These are phyloP conservation scores for Mortierella sp. DNA, from an alignment of 371 early-diverging fungal species.

Conservation along the genomic window DNA sequence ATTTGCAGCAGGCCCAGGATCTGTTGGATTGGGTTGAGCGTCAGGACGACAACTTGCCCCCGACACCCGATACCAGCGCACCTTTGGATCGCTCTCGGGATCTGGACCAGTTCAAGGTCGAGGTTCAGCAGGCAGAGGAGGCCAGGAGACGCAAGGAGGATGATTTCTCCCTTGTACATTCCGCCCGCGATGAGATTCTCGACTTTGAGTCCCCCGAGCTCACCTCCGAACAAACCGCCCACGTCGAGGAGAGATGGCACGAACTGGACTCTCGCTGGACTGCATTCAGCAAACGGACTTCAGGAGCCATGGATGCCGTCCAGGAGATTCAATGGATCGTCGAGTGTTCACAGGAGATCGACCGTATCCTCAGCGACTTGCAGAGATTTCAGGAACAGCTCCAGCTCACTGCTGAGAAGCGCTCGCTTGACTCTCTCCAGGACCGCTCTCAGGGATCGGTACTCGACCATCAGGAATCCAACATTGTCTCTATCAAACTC, in stretches of 20 bases:
- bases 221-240: constrained; percentile 30
- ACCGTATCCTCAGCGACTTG: constrained; percentile 37
- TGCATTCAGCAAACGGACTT: constrained; percentile 19
- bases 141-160: constrained; percentile 17
- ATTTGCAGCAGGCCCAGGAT: constrained; percentile 1
- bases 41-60: constrained; percentile 36
- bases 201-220: constrained; percentile 50
- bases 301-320: constrained; percentile 26
- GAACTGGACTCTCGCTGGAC: constrained; percentile 38
- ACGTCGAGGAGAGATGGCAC: constrained; percentile 44
- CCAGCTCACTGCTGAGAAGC: constrained; percentile 34
- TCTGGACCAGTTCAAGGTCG: constrained; percentile 36
- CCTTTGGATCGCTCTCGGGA: constrained; percentile 45
- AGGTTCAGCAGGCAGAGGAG: constrained; percentile 25
- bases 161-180: constrained; percentile 25
- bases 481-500: constrained; percentile 29
- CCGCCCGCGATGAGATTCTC: constrained; percentile 41
- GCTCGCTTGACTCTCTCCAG: constrained; percentile 34
- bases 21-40: constrained; percentile 30
- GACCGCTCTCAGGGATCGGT: constrained; percentile 39
- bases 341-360: constrained; percentile 49
- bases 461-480: constrained; percentile 47
- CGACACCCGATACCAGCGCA: constrained; percentile 29
- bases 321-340: constrained; percentile 53
- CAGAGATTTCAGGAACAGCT: constrained; percentile 47